Base-by-base conservation (phyloP, 1,284 basidiomycete species). In the Thecaphora thlaspeos region DNA sequence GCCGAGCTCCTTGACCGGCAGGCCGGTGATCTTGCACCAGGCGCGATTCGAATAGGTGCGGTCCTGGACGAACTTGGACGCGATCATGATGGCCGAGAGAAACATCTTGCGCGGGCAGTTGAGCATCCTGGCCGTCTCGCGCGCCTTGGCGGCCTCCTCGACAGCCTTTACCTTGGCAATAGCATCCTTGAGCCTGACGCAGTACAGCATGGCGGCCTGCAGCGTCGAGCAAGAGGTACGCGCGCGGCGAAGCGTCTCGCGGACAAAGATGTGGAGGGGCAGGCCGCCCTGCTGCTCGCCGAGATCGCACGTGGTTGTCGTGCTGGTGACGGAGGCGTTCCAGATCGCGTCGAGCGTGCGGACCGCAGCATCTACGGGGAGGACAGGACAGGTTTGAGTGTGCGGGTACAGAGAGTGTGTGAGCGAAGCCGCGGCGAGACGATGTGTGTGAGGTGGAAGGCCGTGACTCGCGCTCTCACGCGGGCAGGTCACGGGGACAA, bases 41-140 rank as follows among this genome's bases (percentile, higher is more conserved):
- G 91, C 91, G 24, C 68, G 51, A 77, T 95, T 94, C 15, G 88
- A 91, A 73, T 92, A 95, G 48, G 88, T 91, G 51, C 88, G 87
- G 73, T 96, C 92, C 80, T 93, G 90, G 53, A 89, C 85, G 78
- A 93, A 94, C 76, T 96, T 95, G 24, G 88, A 88, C 0, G 91
- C 91, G 41, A 91, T 82, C 59, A 95, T 90, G 34, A 95, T 81
- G 0, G 89, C 86, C 0, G 90, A 90, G 9, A 95, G 82, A 79
- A 95, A 94, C 2, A 90, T 86, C 38, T 91, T 84, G 18, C 91
- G 84, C 2, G 91, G 89, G 73, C 91, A 94, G 11, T 28, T 28
- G 26, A 28, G 26, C 26, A 28, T 28, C 26, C 11, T 28, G 36
- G 26, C 26, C 5, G 26, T 28, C 26, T 28, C 26, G 23, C 53